These are phyloP conservation scores for Kalmanozyma brasiliensis DNA, from an alignment of 1,284 basidiomycete species.

Conservation along the genomic window DNA sequence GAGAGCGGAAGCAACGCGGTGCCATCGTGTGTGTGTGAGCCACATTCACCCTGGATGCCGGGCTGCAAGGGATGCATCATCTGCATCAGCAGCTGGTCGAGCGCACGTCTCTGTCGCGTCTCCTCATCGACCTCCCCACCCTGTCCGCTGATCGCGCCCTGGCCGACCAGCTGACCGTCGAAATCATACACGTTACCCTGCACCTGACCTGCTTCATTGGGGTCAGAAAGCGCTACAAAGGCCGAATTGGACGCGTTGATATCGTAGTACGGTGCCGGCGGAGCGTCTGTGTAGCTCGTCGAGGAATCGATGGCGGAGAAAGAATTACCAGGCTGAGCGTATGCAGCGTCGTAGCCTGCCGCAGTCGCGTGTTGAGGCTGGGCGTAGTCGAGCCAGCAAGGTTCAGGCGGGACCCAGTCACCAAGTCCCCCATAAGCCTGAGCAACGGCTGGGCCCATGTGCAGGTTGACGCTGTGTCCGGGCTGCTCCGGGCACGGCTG, in stretches of 20 bases:
- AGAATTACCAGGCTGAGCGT: neutral
- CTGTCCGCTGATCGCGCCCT: neutral
- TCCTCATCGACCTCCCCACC: conserved; percentile 5
- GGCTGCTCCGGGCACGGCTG: too few species aligned
- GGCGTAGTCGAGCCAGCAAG: conserved; percentile 6
- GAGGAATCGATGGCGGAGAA: conserved; percentile 6
- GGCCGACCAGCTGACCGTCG: conserved; percentile 20
- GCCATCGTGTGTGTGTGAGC: neutral
- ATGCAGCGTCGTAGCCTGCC: neutral
- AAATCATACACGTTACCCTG: conserved; percentile 20
- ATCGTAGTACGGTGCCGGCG: neutral
- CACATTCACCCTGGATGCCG: neutral
- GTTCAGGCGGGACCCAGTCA: conserved; percentile 24
- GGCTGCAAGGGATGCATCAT: conserved; percentile 10
- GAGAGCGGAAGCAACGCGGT: too few species aligned
- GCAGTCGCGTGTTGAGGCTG: neutral
- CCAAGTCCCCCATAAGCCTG: conserved; percentile 3
- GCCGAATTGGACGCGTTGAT: conserved; percentile 14
- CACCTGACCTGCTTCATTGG: conserved; percentile 10
- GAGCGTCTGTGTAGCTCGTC: too few species aligned
- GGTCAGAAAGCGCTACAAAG: conserved; percentile 18
- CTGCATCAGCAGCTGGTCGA: conserved; percentile 22
- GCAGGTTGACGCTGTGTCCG: conserved; percentile 6
- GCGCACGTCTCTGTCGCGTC: conserved; percentile 16
- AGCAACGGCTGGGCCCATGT: conserved; percentile 2